These are phyloP conservation scores for Diplodia mutila DNA, from an alignment of 2,329 filamentous ascomycete genomes.

Conservation along the genomic window DNA sequence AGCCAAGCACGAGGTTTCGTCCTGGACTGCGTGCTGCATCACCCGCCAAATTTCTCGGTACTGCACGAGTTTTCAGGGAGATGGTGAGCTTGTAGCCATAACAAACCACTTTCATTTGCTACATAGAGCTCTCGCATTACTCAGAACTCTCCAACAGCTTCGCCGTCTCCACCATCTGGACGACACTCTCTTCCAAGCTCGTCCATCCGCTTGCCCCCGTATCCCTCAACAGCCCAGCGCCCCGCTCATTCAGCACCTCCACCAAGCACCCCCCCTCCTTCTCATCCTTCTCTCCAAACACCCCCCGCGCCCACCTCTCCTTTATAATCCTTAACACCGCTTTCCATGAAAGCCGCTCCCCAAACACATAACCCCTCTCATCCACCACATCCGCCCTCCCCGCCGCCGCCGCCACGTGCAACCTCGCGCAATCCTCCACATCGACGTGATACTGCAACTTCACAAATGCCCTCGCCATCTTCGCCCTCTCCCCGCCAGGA, in stretches of 20 bases:
- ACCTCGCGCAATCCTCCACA: conserved; percentile 27
- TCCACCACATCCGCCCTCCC: conserved; percentile 28
- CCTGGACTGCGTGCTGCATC: no score
- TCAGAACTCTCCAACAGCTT: background rate
- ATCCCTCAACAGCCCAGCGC: conserved; percentile 26
- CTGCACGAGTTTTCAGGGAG: no score
- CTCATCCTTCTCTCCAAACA: conserved; percentile 26
- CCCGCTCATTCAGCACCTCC: conserved; percentile 19
- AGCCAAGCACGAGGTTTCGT: no score
- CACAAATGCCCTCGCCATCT: conserved; percentile 5
- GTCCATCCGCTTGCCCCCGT: conserved; percentile 28
- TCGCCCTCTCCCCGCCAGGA: conserved; percentile 27
- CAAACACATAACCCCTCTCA: conserved; percentile 28
- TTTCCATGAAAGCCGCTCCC: conserved; percentile 28
- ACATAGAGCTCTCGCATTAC: no score
- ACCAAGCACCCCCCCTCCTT: conserved; percentile 27
- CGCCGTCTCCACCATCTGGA: conserved; percentile 10
- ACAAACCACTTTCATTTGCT: no score
- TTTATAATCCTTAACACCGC: conserved; percentile 27
- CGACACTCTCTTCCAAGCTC: conserved; percentile 27
- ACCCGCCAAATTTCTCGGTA: no score
- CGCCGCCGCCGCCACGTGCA: conserved; percentile 30
- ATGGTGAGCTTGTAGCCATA: no score
- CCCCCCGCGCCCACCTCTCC: background rate
- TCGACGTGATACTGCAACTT: conserved; percentile 27